Evolutionary conservation across 305 asterid genomes (phyloP).

Genomic region (Lippia alba): DNA sequence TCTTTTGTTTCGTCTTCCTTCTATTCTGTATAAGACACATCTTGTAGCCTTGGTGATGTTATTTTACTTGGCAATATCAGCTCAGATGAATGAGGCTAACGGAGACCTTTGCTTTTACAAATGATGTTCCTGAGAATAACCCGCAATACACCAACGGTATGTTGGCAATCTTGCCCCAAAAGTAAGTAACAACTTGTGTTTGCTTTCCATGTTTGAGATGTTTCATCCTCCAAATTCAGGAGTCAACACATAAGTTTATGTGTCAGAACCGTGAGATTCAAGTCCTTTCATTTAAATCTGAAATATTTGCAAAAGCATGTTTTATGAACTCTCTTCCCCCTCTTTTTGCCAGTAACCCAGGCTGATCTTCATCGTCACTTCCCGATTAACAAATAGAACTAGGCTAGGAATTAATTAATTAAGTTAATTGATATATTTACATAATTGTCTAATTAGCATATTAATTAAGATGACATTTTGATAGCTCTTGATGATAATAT

Average conservation of each 20-base stretch:
- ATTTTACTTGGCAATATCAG: slow-evolving; percentile 25
- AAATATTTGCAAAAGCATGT: not conserved
- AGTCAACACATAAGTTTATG: not conserved
- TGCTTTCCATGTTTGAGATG: slow-evolving; percentile 7
- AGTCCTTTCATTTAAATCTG: not conserved
- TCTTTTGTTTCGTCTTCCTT: not conserved
- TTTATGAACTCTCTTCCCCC: not conserved
- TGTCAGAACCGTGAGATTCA: not conserved
- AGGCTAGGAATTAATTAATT: too few species aligned
- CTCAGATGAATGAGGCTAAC: slow-evolving; percentile 23
- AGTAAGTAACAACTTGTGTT: slow-evolving; percentile 52
- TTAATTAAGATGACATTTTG: too few species aligned
- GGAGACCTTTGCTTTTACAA: slow-evolving; percentile 42
- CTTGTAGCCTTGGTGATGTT: slow-evolving; percentile 10
- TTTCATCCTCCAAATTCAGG: not conserved
- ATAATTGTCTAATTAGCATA: too few species aligned
- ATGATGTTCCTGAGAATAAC: slow-evolving; percentile 92
- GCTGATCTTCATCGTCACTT: slow-evolving; percentile 86
- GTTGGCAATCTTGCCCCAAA: slow-evolving; percentile 95
- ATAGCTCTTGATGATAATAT: too few species aligned
- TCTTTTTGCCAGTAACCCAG: slow-evolving; percentile 62
- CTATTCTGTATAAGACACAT: too few species aligned
- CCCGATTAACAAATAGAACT: too few species aligned
- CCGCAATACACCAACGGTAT: slow-evolving; percentile 85
- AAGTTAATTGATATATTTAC: too few species aligned